Conservation (phyloP, 2,329 filamentous ascomycete species). For the Fusarium abutilonis region DNA sequence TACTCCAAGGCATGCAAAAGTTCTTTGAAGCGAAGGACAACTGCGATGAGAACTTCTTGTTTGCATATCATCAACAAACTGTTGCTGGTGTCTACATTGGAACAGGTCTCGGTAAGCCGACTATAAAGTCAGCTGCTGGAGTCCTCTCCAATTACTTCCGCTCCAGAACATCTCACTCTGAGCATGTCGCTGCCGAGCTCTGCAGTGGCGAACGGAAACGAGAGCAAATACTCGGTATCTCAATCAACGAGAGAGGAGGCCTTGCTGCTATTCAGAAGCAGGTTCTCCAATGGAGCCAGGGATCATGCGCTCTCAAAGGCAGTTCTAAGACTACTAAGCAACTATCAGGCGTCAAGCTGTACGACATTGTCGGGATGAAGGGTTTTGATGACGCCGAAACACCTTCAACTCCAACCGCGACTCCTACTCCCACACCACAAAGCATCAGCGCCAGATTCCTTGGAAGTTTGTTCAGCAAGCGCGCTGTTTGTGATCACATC, state of each 20-base stretch:
- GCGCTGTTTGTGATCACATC: conserved; percentile 19
- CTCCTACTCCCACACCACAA: neutral
- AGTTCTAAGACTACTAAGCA: neutral
- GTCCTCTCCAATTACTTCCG: neutral
- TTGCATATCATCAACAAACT: conserved; percentile 26
- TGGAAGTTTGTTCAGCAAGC: conserved; percentile 15
- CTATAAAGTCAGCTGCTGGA: neutral
- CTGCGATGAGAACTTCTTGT: conserved; percentile 34
- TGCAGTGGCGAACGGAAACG: neutral
- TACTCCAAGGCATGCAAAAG: neutral
- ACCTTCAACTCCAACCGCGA: neutral
- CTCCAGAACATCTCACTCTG: neutral
- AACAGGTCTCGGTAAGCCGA: conserved; percentile 11
- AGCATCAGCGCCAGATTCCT: neutral
- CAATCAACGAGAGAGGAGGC: conserved; percentile 7
- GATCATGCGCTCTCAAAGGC: neutral
- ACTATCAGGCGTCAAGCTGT: neutral
- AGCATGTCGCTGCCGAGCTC: neutral
- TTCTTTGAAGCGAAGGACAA: conserved; percentile 31
- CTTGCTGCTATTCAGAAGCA: conserved; percentile 11
- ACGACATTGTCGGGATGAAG: neutral
- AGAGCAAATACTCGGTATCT: conserved; percentile 1
- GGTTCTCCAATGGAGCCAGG: conserved; percentile 11
- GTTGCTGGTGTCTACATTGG: conserved; percentile 32
- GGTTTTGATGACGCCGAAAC: neutral